Base-by-base conservation (phyloP, 2,329 filamentous ascomycete genomes). In the Ambrosiella xylebori region DNA sequence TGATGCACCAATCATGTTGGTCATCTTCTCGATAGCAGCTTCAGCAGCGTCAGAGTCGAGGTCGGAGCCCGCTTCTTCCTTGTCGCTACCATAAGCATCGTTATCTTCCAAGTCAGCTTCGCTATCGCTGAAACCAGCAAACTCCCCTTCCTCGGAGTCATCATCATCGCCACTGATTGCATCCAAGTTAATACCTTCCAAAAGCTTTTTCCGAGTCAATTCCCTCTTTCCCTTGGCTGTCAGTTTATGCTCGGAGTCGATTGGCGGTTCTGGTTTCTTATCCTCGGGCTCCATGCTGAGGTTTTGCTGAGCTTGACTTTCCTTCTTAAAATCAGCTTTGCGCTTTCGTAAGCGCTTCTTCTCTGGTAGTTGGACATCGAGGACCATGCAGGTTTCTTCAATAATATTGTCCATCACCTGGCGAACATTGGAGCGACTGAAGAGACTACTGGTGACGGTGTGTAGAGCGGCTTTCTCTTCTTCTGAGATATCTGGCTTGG, bases 361-460 rank as follows among this genome's bases (percentile, higher is more conserved):
- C 47, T 74, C 72, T 0, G 77, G 76, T 57, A 74, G 67, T 2
- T 74, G 66, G 0, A 81, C 70, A 1, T 73, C 69, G 13, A 82
- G 67, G 2, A 70, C 67, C 51, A 70, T 66, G 64, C 78, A 81
- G 2, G 79, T 71, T 36, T 69, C 72, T 58, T 69, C 68, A 12
- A 80, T 63, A 1, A 76, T 77, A 63, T 73, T 71, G 35, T 75
- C 71, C 8, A 78, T 67, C 2, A 72, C 71, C 54, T 74, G 70
- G 62, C 73, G 74, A 57, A 80, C 77, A 37, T 74, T 70, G 5
- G 71, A 71, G 56, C 73, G 70, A 60, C 77, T 80, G 65, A 75
- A 80, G 2, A 82, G 68, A 7, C 72, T 73, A 60, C 78, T 81
- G 35, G 79, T 81, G 56, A 82, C 78, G 64, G 81, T 81, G 64